These are phyloP conservation scores for Populus trichocarpa DNA, from an alignment of 441 rosid species.

Conservation along the genomic window DNA sequence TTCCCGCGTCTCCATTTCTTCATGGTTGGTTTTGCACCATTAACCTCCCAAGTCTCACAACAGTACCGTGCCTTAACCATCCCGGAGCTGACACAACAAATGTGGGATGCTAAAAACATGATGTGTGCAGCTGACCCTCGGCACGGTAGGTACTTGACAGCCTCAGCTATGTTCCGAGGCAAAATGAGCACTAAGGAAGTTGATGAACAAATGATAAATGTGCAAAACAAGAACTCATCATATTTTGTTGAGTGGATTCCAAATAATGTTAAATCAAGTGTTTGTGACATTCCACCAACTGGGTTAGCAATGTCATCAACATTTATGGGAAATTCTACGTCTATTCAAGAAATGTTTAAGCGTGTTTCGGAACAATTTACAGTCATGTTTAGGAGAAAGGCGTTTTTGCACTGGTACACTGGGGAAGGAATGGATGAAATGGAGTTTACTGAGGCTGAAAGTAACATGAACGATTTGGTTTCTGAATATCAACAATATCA, in stretches of 20 bases:
- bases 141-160: constrained; percentile 42
- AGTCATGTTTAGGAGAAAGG: constrained; percentile 49
- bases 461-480: constrained; percentile 51
- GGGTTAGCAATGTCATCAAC: constrained; percentile 45
- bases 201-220: constrained; percentile 49
- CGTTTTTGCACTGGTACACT: constrained; percentile 52
- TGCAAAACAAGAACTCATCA: constrained; percentile 51
- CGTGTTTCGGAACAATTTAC: constrained; percentile 52
- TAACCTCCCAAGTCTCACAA: constrained; percentile 44
- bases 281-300: constrained; percentile 48
- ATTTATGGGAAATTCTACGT: constrained; percentile 48
- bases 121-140: constrained; percentile 50
- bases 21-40: constrained; percentile 55
- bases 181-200: constrained; percentile 51
- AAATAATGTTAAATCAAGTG: constrained; percentile 47
- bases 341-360: constrained; percentile 49
- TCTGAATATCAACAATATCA: constrained; percentile 54
- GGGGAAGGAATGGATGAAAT: constrained; percentile 61
- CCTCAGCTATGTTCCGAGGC: constrained; percentile 47
- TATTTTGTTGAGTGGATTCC: constrained; percentile 57
- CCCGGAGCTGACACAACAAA: constrained; percentile 52
- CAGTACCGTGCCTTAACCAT: constrained; percentile 49
- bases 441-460: constrained; percentile 50
- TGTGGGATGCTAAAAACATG: constrained; percentile 53
- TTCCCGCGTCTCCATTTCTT: constrained; percentile 55